These are phyloP conservation scores for Alloteropsis angusta DNA, from an alignment of 202 grass and related monocot species.

Conservation along the genomic window DNA sequence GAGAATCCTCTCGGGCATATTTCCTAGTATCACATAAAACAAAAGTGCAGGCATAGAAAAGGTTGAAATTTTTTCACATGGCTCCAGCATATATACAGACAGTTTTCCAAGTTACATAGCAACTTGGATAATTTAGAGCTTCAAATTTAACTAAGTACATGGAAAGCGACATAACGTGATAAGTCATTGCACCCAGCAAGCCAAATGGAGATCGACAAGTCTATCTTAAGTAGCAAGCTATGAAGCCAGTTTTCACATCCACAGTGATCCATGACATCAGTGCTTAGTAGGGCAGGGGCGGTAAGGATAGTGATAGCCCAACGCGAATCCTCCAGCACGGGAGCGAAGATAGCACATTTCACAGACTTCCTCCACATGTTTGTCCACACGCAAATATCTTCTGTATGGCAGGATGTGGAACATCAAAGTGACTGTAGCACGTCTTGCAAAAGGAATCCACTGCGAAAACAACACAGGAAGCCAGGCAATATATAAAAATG, in stretches of 20 bases:
- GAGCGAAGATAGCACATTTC: neutral
- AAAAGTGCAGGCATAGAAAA: neutral
- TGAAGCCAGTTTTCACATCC: neutral
- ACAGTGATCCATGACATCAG: neutral
- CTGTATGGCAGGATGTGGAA: neutral
- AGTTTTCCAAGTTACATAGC: neutral
- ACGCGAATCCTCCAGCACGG: neutral
- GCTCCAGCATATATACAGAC: neutral
- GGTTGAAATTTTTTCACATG: neutral
- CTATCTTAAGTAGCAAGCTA: too few species aligned
- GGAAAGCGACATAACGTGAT: neutral
- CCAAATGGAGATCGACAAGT: too few species aligned
- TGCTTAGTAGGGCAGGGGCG: neutral
- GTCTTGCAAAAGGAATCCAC: conserved; percentile 4
- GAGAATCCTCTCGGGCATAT: neutral
- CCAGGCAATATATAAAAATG: neutral
- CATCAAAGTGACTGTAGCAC: neutral
- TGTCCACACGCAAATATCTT: neutral
- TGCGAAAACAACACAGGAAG: neutral
- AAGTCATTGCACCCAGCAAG: neutral
- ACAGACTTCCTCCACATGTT: neutral
- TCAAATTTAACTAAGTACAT: neutral
- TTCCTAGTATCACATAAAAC: neutral
- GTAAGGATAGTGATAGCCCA: neutral
- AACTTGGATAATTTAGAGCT: neutral